phyloP scores from a whole-genome alignment of 129 eudicot species.

The Smallanthus sonchifolius region DNA sequence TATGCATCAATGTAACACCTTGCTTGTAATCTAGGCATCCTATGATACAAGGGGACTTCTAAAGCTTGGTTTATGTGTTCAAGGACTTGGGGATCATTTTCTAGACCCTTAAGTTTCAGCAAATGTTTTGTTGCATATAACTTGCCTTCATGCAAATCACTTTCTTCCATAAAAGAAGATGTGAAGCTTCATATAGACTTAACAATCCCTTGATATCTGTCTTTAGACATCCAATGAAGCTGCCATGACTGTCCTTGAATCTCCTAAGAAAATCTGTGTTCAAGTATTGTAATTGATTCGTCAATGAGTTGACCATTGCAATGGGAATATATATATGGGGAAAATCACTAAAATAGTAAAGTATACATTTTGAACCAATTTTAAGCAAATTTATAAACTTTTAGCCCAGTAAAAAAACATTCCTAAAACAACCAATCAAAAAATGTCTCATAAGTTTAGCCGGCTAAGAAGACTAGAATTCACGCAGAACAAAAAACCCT shows the following conservation, averaged over 20 bases:
- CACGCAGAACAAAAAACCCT: too few relatives aligned
- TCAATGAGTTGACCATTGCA: background rate
- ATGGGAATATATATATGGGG: background rate
- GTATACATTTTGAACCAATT: too few relatives aligned
- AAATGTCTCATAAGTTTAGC: too few relatives aligned
- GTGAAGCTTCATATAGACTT: constrained; percentile 35
- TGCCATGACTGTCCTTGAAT: constrained; percentile 26
- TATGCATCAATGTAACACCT: constrained; percentile 29
- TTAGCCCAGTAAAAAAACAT: too few relatives aligned
- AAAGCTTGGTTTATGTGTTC: constrained; percentile 20
- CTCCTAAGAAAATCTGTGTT: constrained; percentile 21
- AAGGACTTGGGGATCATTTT: background rate
- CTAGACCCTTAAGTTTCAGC: background rate
- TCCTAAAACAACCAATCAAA: too few relatives aligned
- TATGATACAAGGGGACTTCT: constrained; percentile 16
- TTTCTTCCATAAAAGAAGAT: constrained; percentile 32
- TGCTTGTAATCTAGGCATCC: constrained; percentile 25
- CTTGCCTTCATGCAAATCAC: constrained; percentile 27
- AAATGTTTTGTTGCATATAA: constrained; percentile 10
- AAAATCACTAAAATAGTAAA: too few relatives aligned
- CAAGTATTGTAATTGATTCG: background rate
- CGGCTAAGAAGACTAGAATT: too few relatives aligned
- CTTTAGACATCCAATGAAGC: constrained; percentile 3
- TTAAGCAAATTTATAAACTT: too few relatives aligned
- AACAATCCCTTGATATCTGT: constrained; percentile 26